phyloP scores from a whole-genome alignment of 2,329 filamentous ascomycete genomes.

The Endocalyx cinctus region DNA sequence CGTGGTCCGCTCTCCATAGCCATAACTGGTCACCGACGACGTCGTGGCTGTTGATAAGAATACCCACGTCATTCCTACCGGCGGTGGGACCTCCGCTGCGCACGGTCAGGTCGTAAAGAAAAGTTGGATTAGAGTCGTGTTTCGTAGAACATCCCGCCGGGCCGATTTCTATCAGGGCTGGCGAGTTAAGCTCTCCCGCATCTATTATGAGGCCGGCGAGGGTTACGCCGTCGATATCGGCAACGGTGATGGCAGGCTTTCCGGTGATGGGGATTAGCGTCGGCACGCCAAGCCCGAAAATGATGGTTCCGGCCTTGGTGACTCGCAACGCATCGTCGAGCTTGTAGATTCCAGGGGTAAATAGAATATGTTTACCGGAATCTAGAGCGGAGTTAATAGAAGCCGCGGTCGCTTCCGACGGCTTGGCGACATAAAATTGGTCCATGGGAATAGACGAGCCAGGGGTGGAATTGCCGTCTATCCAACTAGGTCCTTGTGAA shows the following conservation, averaged over 20 bases:
- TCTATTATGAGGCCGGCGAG: constrained; percentile 28
- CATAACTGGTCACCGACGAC: constrained; percentile 28
- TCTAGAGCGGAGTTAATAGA: constrained; percentile 23
- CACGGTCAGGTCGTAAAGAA: constrained; percentile 28
- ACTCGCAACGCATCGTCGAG: constrained; percentile 23
- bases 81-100: constrained; percentile 24
- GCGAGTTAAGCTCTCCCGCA: constrained; percentile 21
- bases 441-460: constrained; percentile 24
- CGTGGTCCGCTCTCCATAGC: constrained; percentile 30
- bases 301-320: constrained; percentile 19
- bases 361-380: constrained; percentile 25
- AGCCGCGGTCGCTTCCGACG: constrained; percentile 15
- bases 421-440: constrained; percentile 22
- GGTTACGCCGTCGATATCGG: constrained; percentile 26
- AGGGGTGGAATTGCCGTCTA: constrained; percentile 14
- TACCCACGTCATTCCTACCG: constrained; percentile 26
- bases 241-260: constrained; percentile 19
- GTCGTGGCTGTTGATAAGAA: constrained; percentile 26
- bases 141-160: constrained; percentile 15
- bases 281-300: constrained; percentile 26
- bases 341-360: constrained; percentile 27
- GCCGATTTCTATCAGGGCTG: constrained; percentile 24
- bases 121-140: constrained; percentile 24
- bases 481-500: constrained; percentile 25
- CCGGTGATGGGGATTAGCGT: constrained; percentile 25